Evolutionary conservation across 2,329 filamentous ascomycete species (phyloP), one percentile per base, ranked within the genome.

Genomic region (Cadophora sp.): DNA sequence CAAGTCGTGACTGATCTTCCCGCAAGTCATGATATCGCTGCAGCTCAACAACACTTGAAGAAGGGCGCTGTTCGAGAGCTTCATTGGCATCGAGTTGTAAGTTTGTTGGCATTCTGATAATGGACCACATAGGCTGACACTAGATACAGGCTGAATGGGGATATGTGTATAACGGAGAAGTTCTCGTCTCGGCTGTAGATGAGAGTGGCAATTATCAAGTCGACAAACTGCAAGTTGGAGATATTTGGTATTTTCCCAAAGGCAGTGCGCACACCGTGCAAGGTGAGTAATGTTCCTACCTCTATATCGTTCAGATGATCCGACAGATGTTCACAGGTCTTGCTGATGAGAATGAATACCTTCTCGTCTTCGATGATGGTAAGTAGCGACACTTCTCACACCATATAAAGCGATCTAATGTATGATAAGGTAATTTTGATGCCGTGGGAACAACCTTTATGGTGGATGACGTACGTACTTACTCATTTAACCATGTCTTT

Each of bases 211-310:
- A 83, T 59, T 85, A 86, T 74, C 81, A 87, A 73, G 80, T 83
- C 29, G 84, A 87, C 68, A 84, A 82, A 66, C 83, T 90, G 14
- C 82, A 83, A 60, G 87, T 84, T 58, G 88, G 89, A 19, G 89
- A 91, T 68, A 86, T 90, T 58, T 91, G 88, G 87, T 91, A 91
- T 76, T 90, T 91, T 72, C 89, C 89, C 34, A 89, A 90, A 76
- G 89, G 89, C 3, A 81, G 83, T 3, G 86, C 87, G 0, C 89
- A 91, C 62, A 87, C 87, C 0, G 79, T 91, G 0, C 89, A 91
- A 73, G 87, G 68, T 71, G 31, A 40, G 59, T 51, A 1, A 34
- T 19, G 43, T 1, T 22, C 4, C 43, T 4, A 4, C 43, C 3
- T 3, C 19, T n/a, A 5, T 3, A n/a, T n/a, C 3, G 3, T 43